Evolutionary conservation across 2,329 filamentous ascomycete species (phyloP), one percentile per base, ranked within the genome.

Genomic region (Cladobotryum protrusum): DNA sequence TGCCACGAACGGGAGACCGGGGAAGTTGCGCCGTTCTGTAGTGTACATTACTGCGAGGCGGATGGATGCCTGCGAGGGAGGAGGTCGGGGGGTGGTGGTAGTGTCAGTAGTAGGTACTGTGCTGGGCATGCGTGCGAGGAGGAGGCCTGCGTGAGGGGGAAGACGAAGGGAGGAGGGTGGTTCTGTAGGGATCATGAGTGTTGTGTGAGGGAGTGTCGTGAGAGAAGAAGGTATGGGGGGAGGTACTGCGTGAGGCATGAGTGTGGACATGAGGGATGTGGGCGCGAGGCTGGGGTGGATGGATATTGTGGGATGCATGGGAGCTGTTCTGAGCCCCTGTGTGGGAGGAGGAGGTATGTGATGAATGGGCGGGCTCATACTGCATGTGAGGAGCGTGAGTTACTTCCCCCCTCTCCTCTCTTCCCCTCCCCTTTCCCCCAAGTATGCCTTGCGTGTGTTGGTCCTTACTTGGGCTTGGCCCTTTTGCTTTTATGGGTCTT

Each of bases 1-100:
- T 60, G 63, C 17, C 57, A 64, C 52, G 47, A 57, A 19, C 56
- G 63, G 12, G 61, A 58, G 7, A 57, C 55, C 29, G 64, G 61
- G 5, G 46, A 55, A 29, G 43, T 52, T 12, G 57, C 59, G 11
- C 56, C 55, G 4, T 60, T 59, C 48, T 67, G 64, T 50, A 56
- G 59, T 36, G 53, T 54, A 4, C 64, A 67, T 50, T 63, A 56
- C 53, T 66, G 64, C 37, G 56, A 62, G 41, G 55, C 52, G 17
- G 43, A 48, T 14, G 60, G 61, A 36, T 67, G 64, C 52, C 51
- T 19, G 37, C 5, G 37, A 9, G 37, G 56, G 19, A 50, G 63
- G 14, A 56, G 55, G 5, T 52, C 37, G 2, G 58, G 50, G 2
- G 20, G 20, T 29, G 24, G 24, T 4, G 24, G 4, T 29, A 9